A percentile compares a stretch with the other conserved stretches of the same genome.
Conservation (phyloP, 768 basidiomycete species). For the Lactarius evosmus region DNA sequence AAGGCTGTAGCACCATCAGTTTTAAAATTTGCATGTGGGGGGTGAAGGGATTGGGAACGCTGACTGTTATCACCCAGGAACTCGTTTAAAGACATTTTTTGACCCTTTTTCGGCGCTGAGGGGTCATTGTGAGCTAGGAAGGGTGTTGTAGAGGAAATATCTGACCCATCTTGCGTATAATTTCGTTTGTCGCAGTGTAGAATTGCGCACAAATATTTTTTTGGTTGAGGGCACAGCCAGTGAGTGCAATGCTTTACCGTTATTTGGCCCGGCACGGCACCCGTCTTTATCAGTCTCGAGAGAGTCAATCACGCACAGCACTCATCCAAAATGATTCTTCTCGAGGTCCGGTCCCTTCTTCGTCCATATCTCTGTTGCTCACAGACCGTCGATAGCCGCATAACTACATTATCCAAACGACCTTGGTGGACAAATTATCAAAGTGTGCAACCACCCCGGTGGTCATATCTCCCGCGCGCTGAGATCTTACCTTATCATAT, state of each 20-base stretch:
- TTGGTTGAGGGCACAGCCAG: slow-evolving; percentile 19
- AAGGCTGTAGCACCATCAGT: slow-evolving; percentile 48
- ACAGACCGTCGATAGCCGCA: slow-evolving; percentile 55
- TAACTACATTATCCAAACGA: slow-evolving; percentile 90
- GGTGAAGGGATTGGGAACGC: slow-evolving; percentile 36
- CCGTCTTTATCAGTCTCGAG: slow-evolving; percentile 9
- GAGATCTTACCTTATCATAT: slow-evolving; percentile 22
- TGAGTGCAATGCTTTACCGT: slow-evolving; percentile 27
- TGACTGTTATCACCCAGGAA: slow-evolving; percentile 85
- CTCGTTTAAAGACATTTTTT: slow-evolving; percentile 91
- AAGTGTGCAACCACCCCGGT: slow-evolving; percentile 54
- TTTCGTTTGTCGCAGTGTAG: slow-evolving; percentile 10
- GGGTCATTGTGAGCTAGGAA: background rate
- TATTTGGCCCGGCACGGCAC: slow-evolving; percentile 24
- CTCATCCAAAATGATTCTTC: slow-evolving; percentile 63
- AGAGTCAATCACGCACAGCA: background rate
- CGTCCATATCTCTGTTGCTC: background rate
- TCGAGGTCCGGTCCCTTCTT: slow-evolving; percentile 53
- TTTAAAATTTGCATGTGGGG: slow-evolving; percentile 22
- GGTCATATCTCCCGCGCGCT: slow-evolving; percentile 12
- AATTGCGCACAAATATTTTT: slow-evolving; percentile 9
- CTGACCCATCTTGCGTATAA: slow-evolving; percentile 35
- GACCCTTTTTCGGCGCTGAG: slow-evolving; percentile 85
- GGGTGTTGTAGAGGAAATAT: slow-evolving; percentile 11
- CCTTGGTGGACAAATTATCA: slow-evolving; percentile 77